These are phyloP conservation scores for Silene conica DNA, from an alignment of 148 eudicot species.

Conservation along the genomic window DNA sequence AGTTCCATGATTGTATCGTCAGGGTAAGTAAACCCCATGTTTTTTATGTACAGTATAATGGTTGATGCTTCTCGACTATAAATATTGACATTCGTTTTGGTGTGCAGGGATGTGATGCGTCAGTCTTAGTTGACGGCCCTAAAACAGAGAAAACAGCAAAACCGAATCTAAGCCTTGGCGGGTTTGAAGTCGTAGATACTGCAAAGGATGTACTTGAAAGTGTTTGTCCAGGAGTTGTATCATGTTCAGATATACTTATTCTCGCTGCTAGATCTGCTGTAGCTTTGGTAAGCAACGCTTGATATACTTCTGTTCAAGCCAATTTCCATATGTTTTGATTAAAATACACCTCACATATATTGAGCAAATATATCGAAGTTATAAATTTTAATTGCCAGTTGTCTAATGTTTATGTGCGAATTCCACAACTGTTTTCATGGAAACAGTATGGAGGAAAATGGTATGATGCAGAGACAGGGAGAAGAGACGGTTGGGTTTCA, in stretches of 20 bases:
- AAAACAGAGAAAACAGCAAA: constrained; percentile 40
- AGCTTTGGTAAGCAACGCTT: constrained; percentile 29
- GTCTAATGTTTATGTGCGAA: too few species aligned
- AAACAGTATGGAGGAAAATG: constrained; percentile 19
- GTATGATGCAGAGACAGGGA: constrained; percentile 19
- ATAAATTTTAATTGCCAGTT: too few species aligned
- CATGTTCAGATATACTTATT: constrained; percentile 57
- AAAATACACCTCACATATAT: too few species aligned
- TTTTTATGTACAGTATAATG: too few species aligned
- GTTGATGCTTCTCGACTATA: not conserved
- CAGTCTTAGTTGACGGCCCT: constrained; percentile 50
- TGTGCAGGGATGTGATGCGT: constrained; percentile 66
- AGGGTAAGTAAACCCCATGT: constrained; percentile 27
- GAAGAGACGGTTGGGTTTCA: constrained; percentile 16
- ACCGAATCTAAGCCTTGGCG: constrained; percentile 44
- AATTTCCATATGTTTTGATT: too few species aligned
- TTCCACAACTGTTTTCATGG: not conserved
- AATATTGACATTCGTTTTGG: not conserved
- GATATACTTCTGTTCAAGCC: too few species aligned
- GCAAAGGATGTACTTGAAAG: constrained; percentile 41
- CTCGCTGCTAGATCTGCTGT: constrained; percentile 52
- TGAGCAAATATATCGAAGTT: too few species aligned
- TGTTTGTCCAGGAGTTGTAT: constrained; percentile 51
- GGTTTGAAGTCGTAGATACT: constrained; percentile 45
- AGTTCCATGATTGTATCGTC: constrained; percentile 62